Base-by-base conservation (phyloP, 2,329 filamentous ascomycete species). In the Plectosphaerella cucumerina region DNA sequence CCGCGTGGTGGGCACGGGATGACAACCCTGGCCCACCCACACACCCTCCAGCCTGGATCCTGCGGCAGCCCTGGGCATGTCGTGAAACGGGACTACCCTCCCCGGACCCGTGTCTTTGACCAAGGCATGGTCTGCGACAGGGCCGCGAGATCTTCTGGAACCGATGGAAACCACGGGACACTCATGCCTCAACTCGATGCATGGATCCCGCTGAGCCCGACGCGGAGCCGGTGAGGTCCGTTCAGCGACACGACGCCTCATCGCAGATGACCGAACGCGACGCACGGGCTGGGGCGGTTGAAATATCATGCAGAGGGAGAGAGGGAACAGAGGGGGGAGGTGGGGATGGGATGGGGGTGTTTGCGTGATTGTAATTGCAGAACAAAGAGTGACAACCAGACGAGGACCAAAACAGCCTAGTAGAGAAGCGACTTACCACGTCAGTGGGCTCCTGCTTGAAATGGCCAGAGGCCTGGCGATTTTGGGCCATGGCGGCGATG, bases 51-150 rank as follows among this genome's bases (percentile, higher is more conserved):
- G 39, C 17, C n/a, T 42, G 39, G 18, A 15, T 31, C 59, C 41
- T 62, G 63, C 60, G 60, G 62, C 58, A 56, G 60, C 65, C 71
- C 72, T 63, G 65, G 26, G 69, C 65, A 67, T 62, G 61, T 74
- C 68, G 71, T 79, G 77, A 80, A 80, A 80, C 77, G 73, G 65
- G 63, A 69, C 58, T 66, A 70, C 73, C 75, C 71, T 78, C 74
- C 59, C 71, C 59, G 62, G 56, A 62, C 62, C 61, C 64, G 62
- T 68, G 67, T 71, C 69, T 67, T 31, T 67, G 65, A 65, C 69
- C 65, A 60, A 64, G 71, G 59, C 67, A 72, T 65, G 69, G 67
- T 72, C 26, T 74, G 72, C 70, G 68, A 72, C 68, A 68, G 65
- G 65, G 56, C 48, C 62, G 62, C 63, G 58, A 60, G 59, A 61